Evolutionary conservation across 345 rosid species (phyloP), one percentile per base, ranked within the genome.

Genomic region (Physaria fendleri): DNA sequence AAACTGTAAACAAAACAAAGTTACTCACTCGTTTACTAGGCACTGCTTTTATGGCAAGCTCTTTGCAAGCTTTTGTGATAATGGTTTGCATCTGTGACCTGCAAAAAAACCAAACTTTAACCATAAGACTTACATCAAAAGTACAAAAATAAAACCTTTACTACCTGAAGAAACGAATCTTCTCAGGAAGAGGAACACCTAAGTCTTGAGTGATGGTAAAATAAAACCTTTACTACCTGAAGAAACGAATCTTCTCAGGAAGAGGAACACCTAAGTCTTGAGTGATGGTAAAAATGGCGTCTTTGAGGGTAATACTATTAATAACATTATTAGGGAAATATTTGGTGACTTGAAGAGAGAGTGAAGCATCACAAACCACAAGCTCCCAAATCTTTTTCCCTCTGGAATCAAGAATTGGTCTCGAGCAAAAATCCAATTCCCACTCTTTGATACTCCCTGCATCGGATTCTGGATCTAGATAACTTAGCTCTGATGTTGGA

Each of bases 51-150:
- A 88, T 84, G 10, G 84, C 76, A 53, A 92, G 88, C 81, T 86
- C 96, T 42, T 71, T 81, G 62, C 95, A 81, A 25, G 95, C 93
- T 71, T 81, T 92, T 32, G 87, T 74, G 57, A 88, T 78, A 75
- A 92, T 88, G 1, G 95, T 92, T 83, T 88, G 98, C 96, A 92
- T 86, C 78, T 92, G 96, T 20, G 95, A 84, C 84, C 96, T 92
- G 40, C 23, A 71, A 61, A 62, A 37, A 71, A 61, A 62, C 33
- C 0, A 17, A 54, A 5, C 10, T 43, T 54, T 6, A 68, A 51
- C 66, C 13, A 28, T 69, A 0, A 59, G 27, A 59, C 3, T 13
- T 13, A 24, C 29, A 17, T 0, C 9, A 1, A 5, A 3, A 1
- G 0, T 2, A 23, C n/a, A 35, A 8, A 22, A 2, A 34, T 13